Conservation (phyloP, 2,329 filamentous ascomycete species). For the Fusarium gaditjirri region DNA sequence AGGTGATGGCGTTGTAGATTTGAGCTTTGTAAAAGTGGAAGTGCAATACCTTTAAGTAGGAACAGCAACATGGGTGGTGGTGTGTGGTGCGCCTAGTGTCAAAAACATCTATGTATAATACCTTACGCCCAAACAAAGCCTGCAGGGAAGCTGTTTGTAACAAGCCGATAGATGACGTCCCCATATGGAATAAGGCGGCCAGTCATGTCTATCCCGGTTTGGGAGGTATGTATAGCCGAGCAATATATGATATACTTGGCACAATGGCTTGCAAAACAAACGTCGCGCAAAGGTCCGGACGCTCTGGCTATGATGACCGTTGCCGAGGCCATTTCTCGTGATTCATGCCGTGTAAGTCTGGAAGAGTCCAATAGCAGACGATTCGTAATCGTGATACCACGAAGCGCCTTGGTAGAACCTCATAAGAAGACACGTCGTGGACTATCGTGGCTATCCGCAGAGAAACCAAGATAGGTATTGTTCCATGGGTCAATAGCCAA, state of each 20-base stretch:
- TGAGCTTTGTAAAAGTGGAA: conserved; percentile 1
- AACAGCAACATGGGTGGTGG: neutral
- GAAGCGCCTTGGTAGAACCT: conserved; percentile 7
- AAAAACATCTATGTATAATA: neutral
- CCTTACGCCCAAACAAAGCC: neutral
- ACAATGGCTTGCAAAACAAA: neutral
- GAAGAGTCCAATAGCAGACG: neutral
- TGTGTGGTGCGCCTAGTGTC: neutral
- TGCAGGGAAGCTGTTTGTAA: neutral
- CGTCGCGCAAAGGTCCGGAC: neutral
- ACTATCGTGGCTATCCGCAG: neutral
- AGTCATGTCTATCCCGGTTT: conserved; percentile 6
- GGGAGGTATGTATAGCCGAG: conserved; percentile 14
- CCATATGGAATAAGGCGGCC: conserved; percentile 4
- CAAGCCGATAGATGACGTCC: conserved; percentile 4
- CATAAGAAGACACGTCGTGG: conserved; percentile 14
- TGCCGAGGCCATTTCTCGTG: neutral
- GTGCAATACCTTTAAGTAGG: conserved; percentile 27
- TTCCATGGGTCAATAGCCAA: neutral
- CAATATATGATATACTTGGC: neutral
- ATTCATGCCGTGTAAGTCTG: conserved; percentile 19
- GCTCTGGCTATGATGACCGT: neutral
- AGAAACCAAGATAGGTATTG: conserved; percentile 2
- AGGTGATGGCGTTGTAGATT: neutral
- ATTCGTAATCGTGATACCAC: conserved; percentile 24